Evolutionary conservation across 2,329 filamentous ascomycete species (phyloP).

Genomic region (Xylogone sp.): DNA sequence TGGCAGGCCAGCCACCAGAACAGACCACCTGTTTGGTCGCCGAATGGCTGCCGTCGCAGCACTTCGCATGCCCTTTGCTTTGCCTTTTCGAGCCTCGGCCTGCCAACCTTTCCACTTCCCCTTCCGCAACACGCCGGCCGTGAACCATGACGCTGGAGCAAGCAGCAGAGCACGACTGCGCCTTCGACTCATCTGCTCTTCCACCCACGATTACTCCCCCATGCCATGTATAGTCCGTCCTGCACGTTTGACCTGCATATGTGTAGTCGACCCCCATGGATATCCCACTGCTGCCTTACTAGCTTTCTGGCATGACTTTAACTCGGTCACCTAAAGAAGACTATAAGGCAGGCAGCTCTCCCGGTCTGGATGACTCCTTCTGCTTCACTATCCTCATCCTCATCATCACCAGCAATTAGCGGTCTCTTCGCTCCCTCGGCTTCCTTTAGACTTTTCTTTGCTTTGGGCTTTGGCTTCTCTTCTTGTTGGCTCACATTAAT

Average conservation of each 20-base stretch:
- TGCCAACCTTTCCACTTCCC: not conserved
- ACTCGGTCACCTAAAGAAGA: conserved; percentile 11
- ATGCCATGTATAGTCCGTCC: conserved; percentile 11
- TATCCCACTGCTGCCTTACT: conserved; percentile 24
- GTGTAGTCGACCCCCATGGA: conserved; percentile 14
- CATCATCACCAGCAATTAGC: not conserved
- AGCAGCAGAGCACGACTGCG: conserved; percentile 11
- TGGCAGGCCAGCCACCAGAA: conserved; percentile 10
- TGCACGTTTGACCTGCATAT: conserved; percentile 26
- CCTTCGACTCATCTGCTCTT: conserved; percentile 18
- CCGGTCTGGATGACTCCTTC: conserved; percentile 25
- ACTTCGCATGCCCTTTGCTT: conserved; percentile 5
- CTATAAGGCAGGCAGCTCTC: conserved; percentile 29
- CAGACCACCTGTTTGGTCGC: conserved; percentile 23
- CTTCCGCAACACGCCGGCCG: not conserved
- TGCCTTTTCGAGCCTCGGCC: not conserved
- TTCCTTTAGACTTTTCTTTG: conserved; percentile 23
- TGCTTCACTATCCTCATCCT: conserved; percentile 13
- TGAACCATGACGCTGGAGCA: not conserved
- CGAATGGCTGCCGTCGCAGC: conserved; percentile 6
- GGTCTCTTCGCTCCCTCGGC: conserved; percentile 12
- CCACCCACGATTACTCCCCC: conserved; percentile 11
- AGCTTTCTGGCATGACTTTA: conserved; percentile 13
- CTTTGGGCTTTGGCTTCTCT: conserved; percentile 22
- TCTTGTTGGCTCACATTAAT: conserved; percentile 18